Conservation (phyloP, 2,329 filamentous ascomycete species). For the Knoxdaviesia proteae region DNA sequence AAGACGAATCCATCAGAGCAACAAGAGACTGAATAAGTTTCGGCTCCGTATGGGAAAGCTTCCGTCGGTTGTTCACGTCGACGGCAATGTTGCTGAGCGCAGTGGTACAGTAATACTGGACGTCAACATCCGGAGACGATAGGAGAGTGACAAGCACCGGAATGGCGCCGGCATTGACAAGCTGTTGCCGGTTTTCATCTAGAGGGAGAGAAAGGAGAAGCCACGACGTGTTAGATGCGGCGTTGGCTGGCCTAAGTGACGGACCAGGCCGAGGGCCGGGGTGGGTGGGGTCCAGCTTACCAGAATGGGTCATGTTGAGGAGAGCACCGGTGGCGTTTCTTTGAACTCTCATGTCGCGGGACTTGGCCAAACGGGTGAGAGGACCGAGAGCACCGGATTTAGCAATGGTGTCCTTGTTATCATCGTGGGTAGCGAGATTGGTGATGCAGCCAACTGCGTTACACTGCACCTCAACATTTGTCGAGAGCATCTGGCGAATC, state of each 20-base stretch:
- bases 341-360: conserved; percentile 96
- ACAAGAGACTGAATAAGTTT: conserved; percentile 87
- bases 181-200: conserved; percentile 96
- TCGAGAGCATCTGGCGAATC: conserved; percentile 95
- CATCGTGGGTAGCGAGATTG: conserved; percentile 91
- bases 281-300: conserved; percentile 27
- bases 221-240: not conserved
- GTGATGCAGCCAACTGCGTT: conserved; percentile 98
- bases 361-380: conserved; percentile 80
- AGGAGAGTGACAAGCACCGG: conserved; percentile 90
- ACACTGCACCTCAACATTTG: conserved; percentile 96
- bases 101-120: conserved; percentile 98
- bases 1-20: conserved; percentile 91
- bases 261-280: not conserved
- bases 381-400: conserved; percentile 82
- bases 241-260: conserved; percentile 2
- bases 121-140: conserved; percentile 81
- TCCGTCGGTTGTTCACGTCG: conserved; percentile 74
- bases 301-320: conserved; percentile 97
- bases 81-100: conserved; percentile 97
- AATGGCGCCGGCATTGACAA: conserved; percentile 94
- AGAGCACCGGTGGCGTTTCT: conserved; percentile 90
- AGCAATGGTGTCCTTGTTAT: conserved; percentile 98
- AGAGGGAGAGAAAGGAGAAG: conserved; percentile 2
- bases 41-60: conserved; percentile 74